Percentiles rank a stretch among this genome's conserved stretches.
phyloP scores from a whole-genome alignment of 1,139 yeast genomes.

The Hansenula sp. region DNA sequence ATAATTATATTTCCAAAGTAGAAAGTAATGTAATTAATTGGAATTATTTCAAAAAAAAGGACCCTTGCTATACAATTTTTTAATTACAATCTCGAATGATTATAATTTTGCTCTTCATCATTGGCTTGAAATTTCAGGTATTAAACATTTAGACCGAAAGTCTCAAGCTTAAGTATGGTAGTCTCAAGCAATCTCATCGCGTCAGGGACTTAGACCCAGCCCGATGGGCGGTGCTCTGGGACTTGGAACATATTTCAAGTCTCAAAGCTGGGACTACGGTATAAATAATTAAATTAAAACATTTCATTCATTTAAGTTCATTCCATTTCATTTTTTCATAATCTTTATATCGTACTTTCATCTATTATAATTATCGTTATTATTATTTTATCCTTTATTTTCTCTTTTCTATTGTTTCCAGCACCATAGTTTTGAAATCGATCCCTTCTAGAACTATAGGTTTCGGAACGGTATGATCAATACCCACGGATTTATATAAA shows the following conservation, averaged over 20 bases:
- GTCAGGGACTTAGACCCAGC: too few relatives aligned
- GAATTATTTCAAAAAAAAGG: not conserved
- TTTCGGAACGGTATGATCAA: conserved; percentile 4
- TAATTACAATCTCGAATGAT: not conserved
- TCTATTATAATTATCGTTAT: too few relatives aligned
- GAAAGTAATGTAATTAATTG: too few relatives aligned
- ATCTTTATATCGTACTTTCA: too few relatives aligned
- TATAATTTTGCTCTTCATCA: not conserved
- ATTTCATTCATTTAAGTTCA: not conserved
- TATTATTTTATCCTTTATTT: too few relatives aligned
- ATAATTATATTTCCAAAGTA: too few relatives aligned
- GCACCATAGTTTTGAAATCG: not conserved
- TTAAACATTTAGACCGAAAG: not conserved
- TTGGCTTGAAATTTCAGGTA: not conserved
- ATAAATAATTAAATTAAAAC: not conserved
- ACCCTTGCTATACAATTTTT: not conserved
- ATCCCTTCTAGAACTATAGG: not conserved
- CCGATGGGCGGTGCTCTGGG: not conserved
- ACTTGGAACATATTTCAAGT: not conserved
- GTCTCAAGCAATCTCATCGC: too few relatives aligned
- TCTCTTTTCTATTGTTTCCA: not conserved
- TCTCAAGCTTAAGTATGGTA: not conserved
- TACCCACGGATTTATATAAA: not conserved
- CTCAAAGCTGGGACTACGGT: not conserved
- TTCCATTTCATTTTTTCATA: too few relatives aligned